Evolutionary conservation across 441 rosid species (phyloP).

Genomic region (Hura crepitans): DNA sequence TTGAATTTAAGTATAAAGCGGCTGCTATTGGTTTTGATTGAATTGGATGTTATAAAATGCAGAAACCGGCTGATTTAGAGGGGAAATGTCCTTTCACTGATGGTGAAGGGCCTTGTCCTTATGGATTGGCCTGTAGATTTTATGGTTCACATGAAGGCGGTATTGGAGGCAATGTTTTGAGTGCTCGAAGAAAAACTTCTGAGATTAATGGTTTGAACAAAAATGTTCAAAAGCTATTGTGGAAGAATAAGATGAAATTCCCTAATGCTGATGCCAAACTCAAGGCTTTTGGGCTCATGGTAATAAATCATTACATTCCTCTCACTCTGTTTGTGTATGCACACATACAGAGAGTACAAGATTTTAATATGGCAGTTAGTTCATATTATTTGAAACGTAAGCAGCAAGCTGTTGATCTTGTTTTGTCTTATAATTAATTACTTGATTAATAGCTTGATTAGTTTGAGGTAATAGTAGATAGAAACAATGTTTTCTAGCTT

Average conservation of each 20-base stretch:
- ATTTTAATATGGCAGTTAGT: not conserved
- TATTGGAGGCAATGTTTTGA: slow-evolving; percentile 17
- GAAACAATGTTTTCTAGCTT: too few species aligned
- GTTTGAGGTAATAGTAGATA: too few species aligned
- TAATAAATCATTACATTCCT: slow-evolving; percentile 22
- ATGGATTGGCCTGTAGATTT: slow-evolving; percentile 82
- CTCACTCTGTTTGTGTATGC: too few species aligned
- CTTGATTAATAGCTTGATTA: too few species aligned
- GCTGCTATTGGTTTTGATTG: slow-evolving; percentile 2
- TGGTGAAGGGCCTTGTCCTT: slow-evolving; percentile 49
- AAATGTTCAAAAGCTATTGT: slow-evolving; percentile 76
- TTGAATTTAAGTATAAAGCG: not conserved
- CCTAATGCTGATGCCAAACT: slow-evolving; percentile 69
- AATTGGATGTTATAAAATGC: slow-evolving; percentile 16
- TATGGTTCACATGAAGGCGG: slow-evolving; percentile 50
- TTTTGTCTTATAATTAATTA: too few species aligned
- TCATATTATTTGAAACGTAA: not conserved
- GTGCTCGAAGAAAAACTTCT: slow-evolving; percentile 22
- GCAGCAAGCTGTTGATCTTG: too few species aligned
- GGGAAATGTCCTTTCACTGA: slow-evolving; percentile 76
- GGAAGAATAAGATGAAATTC: slow-evolving; percentile 77
- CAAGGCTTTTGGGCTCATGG: slow-evolving; percentile 67
- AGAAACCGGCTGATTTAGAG: slow-evolving; percentile 85
- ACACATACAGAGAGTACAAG: too few species aligned
- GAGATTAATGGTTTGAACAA: slow-evolving; percentile 68